Evolutionary conservation across 2,329 filamentous ascomycete genomes (phyloP).

Genomic region (Diaporthe sp.): DNA sequence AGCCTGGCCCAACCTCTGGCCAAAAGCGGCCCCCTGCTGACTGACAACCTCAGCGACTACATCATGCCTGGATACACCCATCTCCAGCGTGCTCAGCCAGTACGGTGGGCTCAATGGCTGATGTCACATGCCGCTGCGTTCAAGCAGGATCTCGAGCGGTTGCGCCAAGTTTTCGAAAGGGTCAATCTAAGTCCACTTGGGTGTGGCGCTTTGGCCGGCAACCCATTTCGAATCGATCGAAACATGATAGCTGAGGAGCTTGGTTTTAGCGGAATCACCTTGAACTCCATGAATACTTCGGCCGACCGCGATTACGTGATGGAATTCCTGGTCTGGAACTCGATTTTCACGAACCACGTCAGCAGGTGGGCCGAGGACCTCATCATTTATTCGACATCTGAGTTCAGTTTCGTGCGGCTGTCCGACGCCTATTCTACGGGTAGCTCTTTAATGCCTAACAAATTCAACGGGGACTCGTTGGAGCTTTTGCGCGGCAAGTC

Average conservation of each 20-base stretch:
- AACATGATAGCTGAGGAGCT: constrained; percentile 84
- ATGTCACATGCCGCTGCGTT: constrained; percentile 82
- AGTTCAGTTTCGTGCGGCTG: constrained; percentile 82
- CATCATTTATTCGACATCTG: constrained; percentile 83
- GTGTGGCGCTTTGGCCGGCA: constrained; percentile 83
- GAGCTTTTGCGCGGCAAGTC: constrained; percentile 75
- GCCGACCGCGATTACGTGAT: constrained; percentile 85
- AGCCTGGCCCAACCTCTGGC: constrained; percentile 33
- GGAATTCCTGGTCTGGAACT: constrained; percentile 85
- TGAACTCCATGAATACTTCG: constrained; percentile 83
- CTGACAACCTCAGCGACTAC: constrained; percentile 59
- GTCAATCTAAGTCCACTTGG: constrained; percentile 82
- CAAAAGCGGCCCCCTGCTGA: constrained; percentile 16
- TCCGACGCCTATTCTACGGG: constrained; percentile 86
- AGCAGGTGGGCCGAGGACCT: constrained; percentile 87
- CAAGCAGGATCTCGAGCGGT: constrained; percentile 79
- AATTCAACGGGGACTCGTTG: constrained; percentile 84
- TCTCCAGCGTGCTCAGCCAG: constrained; percentile 83
- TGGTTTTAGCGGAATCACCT: constrained; percentile 80
- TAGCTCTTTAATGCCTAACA: constrained; percentile 83
- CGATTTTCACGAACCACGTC: constrained; percentile 83
- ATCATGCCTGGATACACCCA: constrained; percentile 95
- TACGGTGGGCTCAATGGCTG: constrained; percentile 87
- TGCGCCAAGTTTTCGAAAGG: constrained; percentile 78
- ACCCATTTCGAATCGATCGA: constrained; percentile 85